Evolutionary conservation across 768 basidiomycete species (phyloP), one percentile per base, ranked within the genome.

Genomic region (Daedalea quercina): DNA sequence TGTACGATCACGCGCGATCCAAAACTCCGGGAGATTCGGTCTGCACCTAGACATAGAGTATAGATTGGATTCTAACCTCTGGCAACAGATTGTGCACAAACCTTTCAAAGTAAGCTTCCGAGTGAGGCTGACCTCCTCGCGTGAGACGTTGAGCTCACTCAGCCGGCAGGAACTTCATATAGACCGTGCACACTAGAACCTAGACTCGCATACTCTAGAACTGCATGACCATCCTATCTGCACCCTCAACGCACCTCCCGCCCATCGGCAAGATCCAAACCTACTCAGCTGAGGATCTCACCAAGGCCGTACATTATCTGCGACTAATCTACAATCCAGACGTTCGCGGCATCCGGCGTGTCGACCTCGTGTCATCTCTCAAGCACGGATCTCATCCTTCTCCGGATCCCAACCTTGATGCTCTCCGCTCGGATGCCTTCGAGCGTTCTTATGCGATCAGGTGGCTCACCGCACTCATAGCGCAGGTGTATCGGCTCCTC

Each of bases 391-490:
- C 35, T 43, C 24, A n/a, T 47, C 22, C 46, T 4, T 44, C 37
- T 3, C 6, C 51, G 12, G 51, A 47, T 19, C 41, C n/a, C 34
- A 65, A 20, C 20, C 19, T 60, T 46, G 70, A 72, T 19, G 56
- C 63, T 12, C 58, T 81, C 22, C 74, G 77, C 43, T 66, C 68
- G 0, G 89, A 93, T 62, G 51, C 71, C 1, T 92, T 86, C 64
- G 91, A 94, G 67, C 77, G 84, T 9, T 65, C 77, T 0, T 82
- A 84, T 50, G 75, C 84, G 0, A 75, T 90, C 2, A 78, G 76
- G 53, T 94, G 91, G 91, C 73, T 93, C 13, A 87, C 80, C 3
- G 70, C 77, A 2, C 74, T 93, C 46, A 69, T 92, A 24, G 48
- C 61, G 12, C 59, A 54, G 13, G 53, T 57, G 11, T 51, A 56